phyloP scores from a whole-genome alignment of 495 filamentous ascomycete species.

The Penicillium alfredii region DNA sequence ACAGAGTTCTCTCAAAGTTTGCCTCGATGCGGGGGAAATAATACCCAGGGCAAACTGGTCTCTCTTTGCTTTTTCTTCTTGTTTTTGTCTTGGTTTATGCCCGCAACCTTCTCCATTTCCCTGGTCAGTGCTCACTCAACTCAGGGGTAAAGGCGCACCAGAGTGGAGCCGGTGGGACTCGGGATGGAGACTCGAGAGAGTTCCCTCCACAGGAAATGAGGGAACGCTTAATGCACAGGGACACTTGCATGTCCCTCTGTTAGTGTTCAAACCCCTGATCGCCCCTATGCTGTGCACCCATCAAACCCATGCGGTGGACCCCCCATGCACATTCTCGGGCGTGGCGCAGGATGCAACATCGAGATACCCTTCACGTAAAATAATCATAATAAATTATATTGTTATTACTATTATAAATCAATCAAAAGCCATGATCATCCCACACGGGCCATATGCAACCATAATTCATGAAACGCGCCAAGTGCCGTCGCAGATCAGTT shows the following conservation, averaged over 20 bases:
- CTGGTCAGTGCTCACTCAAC: constrained; percentile 17
- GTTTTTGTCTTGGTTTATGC: constrained; percentile 4
- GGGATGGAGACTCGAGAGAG: constrained; percentile 15
- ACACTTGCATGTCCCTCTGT: constrained; percentile 3
- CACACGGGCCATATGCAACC: constrained; percentile 21
- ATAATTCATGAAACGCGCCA: constrained; percentile 22
- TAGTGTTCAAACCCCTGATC: no score
- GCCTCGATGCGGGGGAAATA: no score
- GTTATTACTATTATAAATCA: neutral
- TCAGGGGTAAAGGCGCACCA: constrained; percentile 23
- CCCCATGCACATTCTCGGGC: constrained; percentile 2
- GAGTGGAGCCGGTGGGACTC: constrained; percentile 17
- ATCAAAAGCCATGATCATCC: constrained; percentile 9
- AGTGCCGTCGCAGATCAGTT: constrained; percentile 20
- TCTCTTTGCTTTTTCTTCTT: constrained; percentile 10
- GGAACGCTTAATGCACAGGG: constrained; percentile 4
- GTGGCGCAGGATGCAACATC: constrained; percentile 6
- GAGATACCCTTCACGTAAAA: neutral
- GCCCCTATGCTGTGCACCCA: neutral
- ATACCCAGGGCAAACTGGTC: constrained; percentile 3
- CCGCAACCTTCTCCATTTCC: constrained; percentile 1
- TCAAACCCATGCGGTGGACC: constrained; percentile 2
- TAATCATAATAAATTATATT: neutral
- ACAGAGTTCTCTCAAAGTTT: no score
- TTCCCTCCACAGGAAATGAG: constrained; percentile 9